phyloP scores from a whole-genome alignment of 2,329 filamentous ascomycete species.

The Penicillium sp. region DNA sequence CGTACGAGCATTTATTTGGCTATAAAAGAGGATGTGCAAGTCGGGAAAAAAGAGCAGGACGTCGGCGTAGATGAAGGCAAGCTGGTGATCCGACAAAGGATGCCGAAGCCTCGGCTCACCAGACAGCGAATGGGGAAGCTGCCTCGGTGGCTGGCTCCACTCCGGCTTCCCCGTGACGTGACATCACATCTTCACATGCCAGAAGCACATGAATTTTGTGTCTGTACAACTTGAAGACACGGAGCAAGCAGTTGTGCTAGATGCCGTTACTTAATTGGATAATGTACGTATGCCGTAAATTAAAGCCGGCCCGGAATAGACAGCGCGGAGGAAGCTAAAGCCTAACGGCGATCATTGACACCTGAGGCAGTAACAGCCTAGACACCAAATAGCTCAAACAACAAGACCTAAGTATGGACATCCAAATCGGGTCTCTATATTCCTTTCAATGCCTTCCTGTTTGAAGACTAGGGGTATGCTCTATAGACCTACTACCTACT shows the following conservation, averaged over 20 bases:
- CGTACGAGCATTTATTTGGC: background rate
- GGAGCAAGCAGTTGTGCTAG: too few species aligned
- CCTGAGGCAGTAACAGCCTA: too few species aligned
- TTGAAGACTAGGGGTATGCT: background rate
- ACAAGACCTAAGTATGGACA: background rate
- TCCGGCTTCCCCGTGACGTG: background rate
- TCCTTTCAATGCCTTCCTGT: background rate
- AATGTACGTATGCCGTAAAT: background rate
- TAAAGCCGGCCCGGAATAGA: too few species aligned
- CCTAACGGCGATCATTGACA: too few species aligned
- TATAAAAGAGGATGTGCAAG: background rate
- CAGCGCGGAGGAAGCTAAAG: too few species aligned
- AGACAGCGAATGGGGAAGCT: slow-evolving; percentile 6
- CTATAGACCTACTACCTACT: background rate
- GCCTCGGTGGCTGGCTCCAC: background rate
- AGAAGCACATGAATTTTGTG: background rate
- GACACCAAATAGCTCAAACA: background rate
- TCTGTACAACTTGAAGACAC: too few species aligned
- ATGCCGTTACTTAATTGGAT: background rate
- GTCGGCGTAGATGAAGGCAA: background rate
- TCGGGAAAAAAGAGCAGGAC: background rate
- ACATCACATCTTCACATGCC: background rate
- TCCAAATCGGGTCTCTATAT: background rate
- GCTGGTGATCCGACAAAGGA: background rate
- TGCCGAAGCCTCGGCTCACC: slow-evolving; percentile 5